Evolutionary conservation across 1,284 basidiomycete species (phyloP), one percentile per base, ranked within the genome.

Genomic region (Ustilago loliicola): DNA sequence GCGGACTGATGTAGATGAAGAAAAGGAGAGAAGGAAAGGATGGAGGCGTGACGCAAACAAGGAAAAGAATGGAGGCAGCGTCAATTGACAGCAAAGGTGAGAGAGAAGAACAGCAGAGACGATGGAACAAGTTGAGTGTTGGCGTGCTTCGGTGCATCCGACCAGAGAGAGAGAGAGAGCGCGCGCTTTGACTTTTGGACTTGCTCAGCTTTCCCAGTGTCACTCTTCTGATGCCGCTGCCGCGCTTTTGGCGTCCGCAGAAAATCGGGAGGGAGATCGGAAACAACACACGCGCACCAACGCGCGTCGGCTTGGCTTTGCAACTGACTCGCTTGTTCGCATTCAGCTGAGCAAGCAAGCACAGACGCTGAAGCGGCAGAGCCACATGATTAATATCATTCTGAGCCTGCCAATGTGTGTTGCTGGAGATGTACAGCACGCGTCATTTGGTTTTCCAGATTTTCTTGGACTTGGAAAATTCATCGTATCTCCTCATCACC

Each of bases 211-310:
- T 53, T 23, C n/a, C 42, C 23, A 21, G 15, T 34, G 32, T 54
- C 45, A 40, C 38, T 40, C 38, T 40, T 40, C 38, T 40, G 10
- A 40, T 40, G 38, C 38, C 38, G 11, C 38, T 25, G n/a, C 45
- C 8, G 3, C 19, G 9, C 34, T 45, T 45, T 45, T 45, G 30
- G 52, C 32, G 23, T 34, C 30, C 32, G 52, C 30, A 53, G 30
- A 53, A 15, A 23, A 55, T 55, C 53, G 53, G 53, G 53, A 10
- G 21, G 21, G 42, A 38, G 36, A 55, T 55, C 53, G 34, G 53
- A 21, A 19, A 11, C 1, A 55, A 38, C 25, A 38, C 11, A 36
- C 52, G 25, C 52, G 25, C 15, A 38, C 32, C 51, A 27, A 19
- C 45, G 45, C 45, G 25, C 25, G n/a, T 45, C 42, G 19, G 34